These are phyloP conservation scores for Lachnellula subtilissima DNA, from an alignment of 2,329 filamentous ascomycete genomes.

Conservation along the genomic window DNA sequence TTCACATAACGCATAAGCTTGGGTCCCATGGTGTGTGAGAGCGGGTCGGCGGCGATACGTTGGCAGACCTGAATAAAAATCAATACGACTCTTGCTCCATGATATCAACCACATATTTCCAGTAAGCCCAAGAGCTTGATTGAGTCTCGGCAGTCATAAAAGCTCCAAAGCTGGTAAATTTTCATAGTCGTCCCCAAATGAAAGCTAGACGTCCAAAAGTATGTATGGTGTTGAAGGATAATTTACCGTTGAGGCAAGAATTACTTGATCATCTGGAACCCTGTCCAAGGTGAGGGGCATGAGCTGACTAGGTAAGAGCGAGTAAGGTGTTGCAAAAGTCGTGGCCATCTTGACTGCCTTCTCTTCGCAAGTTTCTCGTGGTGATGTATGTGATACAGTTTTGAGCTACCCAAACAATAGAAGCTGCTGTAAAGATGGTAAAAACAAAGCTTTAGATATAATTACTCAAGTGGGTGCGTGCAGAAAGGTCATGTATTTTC, in stretches of 20 bases:
- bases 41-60: not conserved
- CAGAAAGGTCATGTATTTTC: too few relatives aligned
- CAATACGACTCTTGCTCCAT: not conserved
- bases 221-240: not conserved
- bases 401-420: too few relatives aligned
- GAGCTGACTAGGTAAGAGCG: not conserved
- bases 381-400: too few relatives aligned
- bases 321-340: too few relatives aligned
- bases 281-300: not conserved
- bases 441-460: too few relatives aligned
- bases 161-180: not conserved
- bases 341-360: too few relatives aligned
- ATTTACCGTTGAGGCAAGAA: not conserved
- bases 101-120: too few relatives aligned
- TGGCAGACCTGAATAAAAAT: not conserved
- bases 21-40: conserved; percentile 6
- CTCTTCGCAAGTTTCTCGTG: too few relatives aligned
- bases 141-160: too few relatives aligned
- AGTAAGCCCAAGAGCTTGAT: too few relatives aligned
- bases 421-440: too few relatives aligned
- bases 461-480: too few relatives aligned
- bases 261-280: not conserved
- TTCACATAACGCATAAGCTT: conserved; percentile 3
- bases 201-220: not conserved
- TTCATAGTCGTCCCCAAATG: not conserved